A percentile compares a stretch with the other conserved stretches of the same genome.
Conservation (phyloP, 768 basidiomycete genomes). For the Crepidotus variabilis region DNA sequence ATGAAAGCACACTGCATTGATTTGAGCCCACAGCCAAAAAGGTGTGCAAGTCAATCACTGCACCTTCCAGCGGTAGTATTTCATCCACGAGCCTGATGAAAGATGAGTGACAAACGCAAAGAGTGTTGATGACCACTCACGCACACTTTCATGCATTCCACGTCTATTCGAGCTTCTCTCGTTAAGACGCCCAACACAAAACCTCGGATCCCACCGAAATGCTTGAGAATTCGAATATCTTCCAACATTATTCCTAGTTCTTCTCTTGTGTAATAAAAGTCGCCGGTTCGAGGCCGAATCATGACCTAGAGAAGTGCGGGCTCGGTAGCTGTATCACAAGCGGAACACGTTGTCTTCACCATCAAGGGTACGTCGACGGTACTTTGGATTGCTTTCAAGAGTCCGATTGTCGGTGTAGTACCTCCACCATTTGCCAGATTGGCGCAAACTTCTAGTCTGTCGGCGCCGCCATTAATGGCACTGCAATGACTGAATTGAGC, state of each 20-base stretch:
- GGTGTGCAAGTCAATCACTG: constrained; percentile 3
- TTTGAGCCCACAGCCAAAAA: not conserved
- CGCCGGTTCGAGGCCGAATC: constrained; percentile 76
- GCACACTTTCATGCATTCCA: constrained; percentile 52
- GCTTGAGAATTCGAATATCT: constrained; percentile 63
- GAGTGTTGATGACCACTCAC: constrained; percentile 14
- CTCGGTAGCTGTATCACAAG: not conserved
- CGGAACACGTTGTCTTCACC: constrained; percentile 35
- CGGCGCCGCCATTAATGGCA: constrained; percentile 66
- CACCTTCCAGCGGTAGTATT: constrained; percentile 63
- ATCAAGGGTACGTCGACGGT: constrained; percentile 57
- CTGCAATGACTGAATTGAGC: constrained; percentile 30
- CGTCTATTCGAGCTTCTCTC: constrained; percentile 54
- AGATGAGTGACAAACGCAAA: not conserved
- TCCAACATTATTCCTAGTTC: constrained; percentile 74
- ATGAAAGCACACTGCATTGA: constrained; percentile 65
- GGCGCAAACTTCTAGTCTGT: constrained; percentile 74
- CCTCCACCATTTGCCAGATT: constrained; percentile 75
- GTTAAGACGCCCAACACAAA: constrained; percentile 67
- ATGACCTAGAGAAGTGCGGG: constrained; percentile 50
- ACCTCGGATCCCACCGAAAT: constrained; percentile 48
- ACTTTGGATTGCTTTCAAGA: constrained; percentile 54
- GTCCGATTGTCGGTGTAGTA: constrained; percentile 76
- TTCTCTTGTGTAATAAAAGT: constrained; percentile 66
- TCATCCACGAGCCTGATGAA: constrained; percentile 48